Evolutionary conservation across 2,329 filamentous ascomycete species (phyloP).

Genomic region (Cladorrhinum sp.): DNA sequence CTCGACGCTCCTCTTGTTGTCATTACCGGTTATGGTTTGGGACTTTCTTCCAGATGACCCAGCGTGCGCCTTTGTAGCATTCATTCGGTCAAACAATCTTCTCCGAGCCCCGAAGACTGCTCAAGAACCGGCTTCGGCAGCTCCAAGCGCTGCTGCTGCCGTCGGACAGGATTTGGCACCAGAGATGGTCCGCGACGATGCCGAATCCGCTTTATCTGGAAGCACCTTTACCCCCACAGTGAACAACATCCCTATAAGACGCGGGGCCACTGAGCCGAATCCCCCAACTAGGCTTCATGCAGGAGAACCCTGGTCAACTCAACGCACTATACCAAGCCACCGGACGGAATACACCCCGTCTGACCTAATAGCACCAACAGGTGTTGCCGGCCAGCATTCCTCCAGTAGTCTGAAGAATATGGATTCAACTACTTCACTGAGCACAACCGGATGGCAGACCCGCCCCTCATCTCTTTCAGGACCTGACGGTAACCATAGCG

Average conservation of each 20-base stretch:
- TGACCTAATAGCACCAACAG: background rate
- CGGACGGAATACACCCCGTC: constrained; percentile 1
- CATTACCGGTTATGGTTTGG: constrained; percentile 59
- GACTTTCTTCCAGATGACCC: constrained; percentile 56
- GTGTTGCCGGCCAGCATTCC: constrained; percentile 7
- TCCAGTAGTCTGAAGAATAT: constrained; percentile 15
- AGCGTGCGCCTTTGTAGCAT: constrained; percentile 57
- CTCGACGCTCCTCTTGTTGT: constrained; percentile 56
- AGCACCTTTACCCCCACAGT: constrained; percentile 30
- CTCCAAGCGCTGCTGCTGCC: constrained; percentile 23
- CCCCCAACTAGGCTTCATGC: constrained; percentile 1
- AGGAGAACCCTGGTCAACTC: constrained; percentile 6
- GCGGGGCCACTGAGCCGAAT: background rate
- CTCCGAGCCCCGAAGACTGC: constrained; percentile 24
- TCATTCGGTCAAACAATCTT: constrained; percentile 58
- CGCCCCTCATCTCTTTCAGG: constrained; percentile 21
- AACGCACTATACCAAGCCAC: background rate
- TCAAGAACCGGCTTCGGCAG: background rate
- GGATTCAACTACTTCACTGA: constrained; percentile 18
- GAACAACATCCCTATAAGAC: constrained; percentile 9
- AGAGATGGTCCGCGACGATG: constrained; percentile 22
- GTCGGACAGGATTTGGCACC: constrained; percentile 1
- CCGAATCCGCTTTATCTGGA: constrained; percentile 31
- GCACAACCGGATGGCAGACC: constrained; percentile 17
- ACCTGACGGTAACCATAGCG: constrained; percentile 13